A percentile compares a stretch with the other conserved stretches of the same genome.
Evolutionary conservation across 768 basidiomycete species (phyloP).

Genomic region (Flagelloscypha sp.): DNA sequence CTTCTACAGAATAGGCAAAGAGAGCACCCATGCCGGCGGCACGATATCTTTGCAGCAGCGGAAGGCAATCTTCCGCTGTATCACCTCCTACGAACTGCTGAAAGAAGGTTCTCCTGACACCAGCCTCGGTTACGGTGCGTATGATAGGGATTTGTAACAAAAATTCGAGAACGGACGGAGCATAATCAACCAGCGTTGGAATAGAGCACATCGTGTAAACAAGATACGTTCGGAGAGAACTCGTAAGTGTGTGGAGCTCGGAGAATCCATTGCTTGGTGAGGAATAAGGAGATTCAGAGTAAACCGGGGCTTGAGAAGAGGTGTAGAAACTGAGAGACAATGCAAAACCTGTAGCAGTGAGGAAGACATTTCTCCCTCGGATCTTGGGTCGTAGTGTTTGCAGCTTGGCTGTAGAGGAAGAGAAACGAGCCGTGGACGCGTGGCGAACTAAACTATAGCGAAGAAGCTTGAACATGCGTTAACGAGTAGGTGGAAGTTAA

Average conservation of each 20-base stretch:
- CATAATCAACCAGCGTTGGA: slow-evolving; percentile 66
- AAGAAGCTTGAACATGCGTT: too few relatives aligned
- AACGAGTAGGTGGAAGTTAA: too few relatives aligned
- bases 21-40: slow-evolving; percentile 64
- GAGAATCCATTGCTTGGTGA: too few relatives aligned
- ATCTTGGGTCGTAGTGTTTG: too few relatives aligned
- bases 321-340: too few relatives aligned
- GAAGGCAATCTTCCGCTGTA: slow-evolving; percentile 58
- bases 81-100: slow-evolving; percentile 90
- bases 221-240: slow-evolving; percentile 58
- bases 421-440: too few relatives aligned
- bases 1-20: slow-evolving; percentile 83
- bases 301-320: too few relatives aligned
- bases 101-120: slow-evolving; percentile 80
- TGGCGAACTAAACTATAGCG: too few relatives aligned
- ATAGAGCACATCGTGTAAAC: slow-evolving; percentile 79
- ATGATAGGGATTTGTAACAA: slow-evolving; percentile 51
- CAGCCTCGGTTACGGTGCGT: slow-evolving; percentile 51
- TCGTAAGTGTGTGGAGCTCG: neutral
- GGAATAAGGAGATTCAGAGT: too few relatives aligned
- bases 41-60: slow-evolving; percentile 56
- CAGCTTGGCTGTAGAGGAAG: too few relatives aligned
- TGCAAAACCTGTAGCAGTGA: too few relatives aligned
- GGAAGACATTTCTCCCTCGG: too few relatives aligned
- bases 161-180: slow-evolving; percentile 54